Conservation (phyloP, 352 stramenopile species). For the Phytopythium oedochilum region DNA sequence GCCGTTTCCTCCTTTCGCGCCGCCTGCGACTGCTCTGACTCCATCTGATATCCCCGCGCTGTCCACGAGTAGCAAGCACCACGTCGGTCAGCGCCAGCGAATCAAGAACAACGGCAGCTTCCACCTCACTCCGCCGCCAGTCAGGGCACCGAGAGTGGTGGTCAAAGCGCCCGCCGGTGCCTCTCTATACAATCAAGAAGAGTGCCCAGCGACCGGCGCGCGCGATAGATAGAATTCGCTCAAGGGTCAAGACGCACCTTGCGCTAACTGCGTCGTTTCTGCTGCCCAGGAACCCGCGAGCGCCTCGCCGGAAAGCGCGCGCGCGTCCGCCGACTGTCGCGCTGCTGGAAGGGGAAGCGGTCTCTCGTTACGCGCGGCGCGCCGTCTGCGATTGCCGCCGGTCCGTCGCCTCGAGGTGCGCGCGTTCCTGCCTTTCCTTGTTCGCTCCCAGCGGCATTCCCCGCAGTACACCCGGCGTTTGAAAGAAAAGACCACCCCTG, state of each 20-base stretch:
- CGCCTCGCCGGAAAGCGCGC: neutral
- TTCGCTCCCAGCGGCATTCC: slow-evolving; percentile 1
- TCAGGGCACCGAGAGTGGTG: no score
- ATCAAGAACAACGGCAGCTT: neutral
- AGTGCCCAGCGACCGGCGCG: neutral
- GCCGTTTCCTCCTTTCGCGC: neutral
- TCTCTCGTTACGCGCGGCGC: neutral
- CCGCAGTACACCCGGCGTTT: neutral
- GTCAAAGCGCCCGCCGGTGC: neutral
- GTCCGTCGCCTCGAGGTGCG: neutral
- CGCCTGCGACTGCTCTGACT: neutral
- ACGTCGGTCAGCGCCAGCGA: neutral
- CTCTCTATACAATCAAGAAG: neutral
- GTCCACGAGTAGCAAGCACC: neutral
- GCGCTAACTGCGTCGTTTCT: neutral
- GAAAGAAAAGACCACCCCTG: neutral
- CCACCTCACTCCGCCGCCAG: neutral
- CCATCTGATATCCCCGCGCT: slow-evolving; percentile 2
- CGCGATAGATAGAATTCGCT: neutral
- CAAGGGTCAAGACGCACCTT: neutral
- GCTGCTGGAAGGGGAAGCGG: neutral
- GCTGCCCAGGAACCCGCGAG: neutral
- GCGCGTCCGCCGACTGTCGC: neutral
- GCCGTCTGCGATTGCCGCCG: neutral
- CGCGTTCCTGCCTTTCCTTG: slow-evolving; percentile 1